Percentiles rank a stretch among this genome's conserved stretches.
Conservation (phyloP, 352 stramenopile genomes). For the Phytophthora syringae region DNA sequence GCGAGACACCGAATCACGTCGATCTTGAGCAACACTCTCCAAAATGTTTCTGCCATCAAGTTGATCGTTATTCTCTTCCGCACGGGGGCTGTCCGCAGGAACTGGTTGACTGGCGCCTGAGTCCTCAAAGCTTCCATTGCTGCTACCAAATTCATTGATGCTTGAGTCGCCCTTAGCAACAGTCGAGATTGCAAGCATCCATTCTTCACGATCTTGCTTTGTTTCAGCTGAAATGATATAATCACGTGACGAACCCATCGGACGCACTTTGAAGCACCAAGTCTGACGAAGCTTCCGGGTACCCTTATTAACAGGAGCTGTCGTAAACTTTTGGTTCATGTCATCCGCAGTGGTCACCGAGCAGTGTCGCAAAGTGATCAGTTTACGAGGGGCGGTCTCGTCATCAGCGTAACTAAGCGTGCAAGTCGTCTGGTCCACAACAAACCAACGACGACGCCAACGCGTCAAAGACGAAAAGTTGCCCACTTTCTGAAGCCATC, state of each 20-base stretch:
- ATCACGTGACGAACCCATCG: slow-evolving; percentile 66
- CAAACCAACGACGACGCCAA: slow-evolving; percentile 83
- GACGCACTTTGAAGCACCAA: slow-evolving; percentile 83
- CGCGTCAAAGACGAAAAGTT: slow-evolving; percentile 74
- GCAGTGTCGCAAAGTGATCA: slow-evolving; percentile 78
- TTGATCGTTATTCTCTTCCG: slow-evolving; percentile 63
- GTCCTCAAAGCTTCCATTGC: slow-evolving; percentile 48
- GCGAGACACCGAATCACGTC: slow-evolving; percentile 62
- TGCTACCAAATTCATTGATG: slow-evolving; percentile 31
- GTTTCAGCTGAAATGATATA: slow-evolving; percentile 87
- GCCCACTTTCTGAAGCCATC: slow-evolving; percentile 86
- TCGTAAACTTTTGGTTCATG: slow-evolving; percentile 86
- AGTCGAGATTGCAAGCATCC: slow-evolving; percentile 87
- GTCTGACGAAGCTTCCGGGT: slow-evolving; percentile 76
- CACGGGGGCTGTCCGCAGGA: slow-evolving; percentile 32
- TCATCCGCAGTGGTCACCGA: slow-evolving; percentile 77
- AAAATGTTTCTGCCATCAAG: slow-evolving; percentile 64
- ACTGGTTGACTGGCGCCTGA: slow-evolving; percentile 8
- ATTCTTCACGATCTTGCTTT: slow-evolving; percentile 91
- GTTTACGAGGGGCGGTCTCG: slow-evolving; percentile 63
- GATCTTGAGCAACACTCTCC: slow-evolving; percentile 44
- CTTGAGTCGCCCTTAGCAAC: slow-evolving; percentile 67
- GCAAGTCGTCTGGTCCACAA: slow-evolving; percentile 79
- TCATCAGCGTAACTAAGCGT: slow-evolving; percentile 85
- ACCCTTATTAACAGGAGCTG: slow-evolving; percentile 77